Base-by-base conservation (phyloP, 108 stramenopile species). In the Epipyxis sp. region DNA sequence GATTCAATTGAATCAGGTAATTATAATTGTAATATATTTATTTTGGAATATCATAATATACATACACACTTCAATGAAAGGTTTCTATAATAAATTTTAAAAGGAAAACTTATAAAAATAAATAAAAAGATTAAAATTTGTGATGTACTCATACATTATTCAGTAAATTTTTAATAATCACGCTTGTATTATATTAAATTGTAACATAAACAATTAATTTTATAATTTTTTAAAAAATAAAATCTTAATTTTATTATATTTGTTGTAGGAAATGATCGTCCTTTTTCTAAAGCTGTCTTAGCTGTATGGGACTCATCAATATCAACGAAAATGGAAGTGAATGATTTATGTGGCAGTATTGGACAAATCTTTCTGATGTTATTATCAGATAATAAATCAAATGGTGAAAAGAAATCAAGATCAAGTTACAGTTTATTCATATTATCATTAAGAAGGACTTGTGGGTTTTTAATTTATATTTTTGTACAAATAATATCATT, bases 211-310 rank as follows among this genome's bases (percentile, higher is more conserved):
- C n/a, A n/a, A n/a, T n/a, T n/a, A n/a, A n/a, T n/a, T n/a, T n/a
- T n/a, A n/a, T n/a, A n/a, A n/a, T n/a, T n/a, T n/a, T n/a, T n/a
- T n/a, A n/a, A n/a, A n/a, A n/a, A n/a, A n/a, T n/a, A n/a, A n/a
- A n/a, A n/a, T n/a, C n/a, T n/a, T n/a, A n/a, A n/a, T n/a, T n/a
- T n/a, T n/a, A n/a, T n/a, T n/a, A n/a, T n/a, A n/a, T n/a, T n/a
- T n/a, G n/a, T n/a, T n/a, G 61, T 6, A 65, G 61, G 34, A 37
- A 65, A 65, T 65, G 61, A 6, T 6, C 27, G 34, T 13, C 61
- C 61, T 35, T 65, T 32, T 65, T 3, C 61, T 6, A 65, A 65
- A 65, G 13, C 20, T 32, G 61, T 65, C 25, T 65, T 65, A 37
- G 3, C 13, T 35, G 3, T 32, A 29, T 65, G 61, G 61, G 61